phyloP scores from a whole-genome alignment of 805 yeast species.

The Candida ulmi region DNA sequence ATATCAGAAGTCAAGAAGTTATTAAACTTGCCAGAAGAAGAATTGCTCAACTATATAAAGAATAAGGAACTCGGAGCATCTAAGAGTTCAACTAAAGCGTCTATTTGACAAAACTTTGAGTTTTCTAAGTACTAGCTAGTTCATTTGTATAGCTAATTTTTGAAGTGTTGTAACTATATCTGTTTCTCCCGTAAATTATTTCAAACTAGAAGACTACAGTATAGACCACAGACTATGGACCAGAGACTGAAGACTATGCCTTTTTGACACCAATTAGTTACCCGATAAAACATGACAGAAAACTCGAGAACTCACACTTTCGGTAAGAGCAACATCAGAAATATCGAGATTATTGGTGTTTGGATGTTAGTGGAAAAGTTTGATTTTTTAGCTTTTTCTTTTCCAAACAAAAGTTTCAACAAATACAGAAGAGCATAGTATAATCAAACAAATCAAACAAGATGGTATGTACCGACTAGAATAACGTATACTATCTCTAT shows the following conservation, averaged over 20 bases:
- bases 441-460: not conserved
- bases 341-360: conserved; percentile 1
- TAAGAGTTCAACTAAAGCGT: not conserved
- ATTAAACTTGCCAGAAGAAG: conserved; percentile 30
- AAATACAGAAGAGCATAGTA: not conserved
- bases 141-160: too few species aligned
- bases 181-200: too few species aligned
- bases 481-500: not conserved
- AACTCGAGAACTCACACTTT: not conserved
- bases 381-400: conserved; percentile 1
- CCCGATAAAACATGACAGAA: not conserved
- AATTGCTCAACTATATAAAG: conserved; percentile 25
- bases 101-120: too few species aligned
- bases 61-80: conserved; percentile 15
- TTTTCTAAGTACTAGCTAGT: too few species aligned
- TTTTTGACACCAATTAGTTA: too few species aligned
- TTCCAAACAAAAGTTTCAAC: not conserved
- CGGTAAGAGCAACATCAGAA: not conserved
- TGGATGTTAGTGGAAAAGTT: conserved; percentile 1
- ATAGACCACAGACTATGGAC: too few species aligned
- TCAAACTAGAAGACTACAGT: too few species aligned
- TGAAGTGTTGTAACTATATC: too few species aligned
- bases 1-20: conserved; percentile 29
- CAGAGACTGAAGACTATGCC: too few species aligned
- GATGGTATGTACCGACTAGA: not conserved